These are phyloP conservation scores for Fusarium keratoplasticum DNA, from an alignment of 2,329 filamentous ascomycete genomes.

Conservation along the genomic window DNA sequence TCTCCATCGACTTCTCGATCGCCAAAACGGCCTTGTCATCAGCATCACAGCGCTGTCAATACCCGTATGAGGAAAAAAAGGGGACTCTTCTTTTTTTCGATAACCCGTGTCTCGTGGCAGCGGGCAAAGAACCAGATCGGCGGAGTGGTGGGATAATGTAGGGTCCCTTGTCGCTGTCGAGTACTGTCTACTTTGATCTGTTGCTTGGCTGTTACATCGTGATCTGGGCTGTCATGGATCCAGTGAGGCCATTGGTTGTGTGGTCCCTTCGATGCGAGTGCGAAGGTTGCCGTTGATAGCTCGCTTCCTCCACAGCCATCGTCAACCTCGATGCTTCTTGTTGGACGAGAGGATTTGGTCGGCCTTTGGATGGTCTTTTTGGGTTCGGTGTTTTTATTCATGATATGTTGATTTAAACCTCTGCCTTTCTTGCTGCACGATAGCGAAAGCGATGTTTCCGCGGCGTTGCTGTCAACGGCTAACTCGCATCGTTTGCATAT, in stretches of 20 bases:
- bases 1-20: constrained; percentile 18
- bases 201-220: constrained; percentile 18
- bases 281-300: neutral
- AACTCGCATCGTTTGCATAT: constrained; percentile 6
- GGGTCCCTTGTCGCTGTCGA: constrained; percentile 25
- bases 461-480: constrained; percentile 9
- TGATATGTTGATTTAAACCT: neutral
- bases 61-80: neutral
- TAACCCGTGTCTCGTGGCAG: neutral
- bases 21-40: constrained; percentile 23
- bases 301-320: neutral
- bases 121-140: constrained; percentile 15
- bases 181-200: constrained; percentile 24
- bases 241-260: constrained; percentile 16
- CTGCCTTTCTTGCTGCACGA: neutral
- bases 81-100: neutral
- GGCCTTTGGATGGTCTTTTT: too few relatives aligned
- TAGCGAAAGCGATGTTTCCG: neutral
- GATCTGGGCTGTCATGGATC: constrained; percentile 23
- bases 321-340: neutral
- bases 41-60: neutral
- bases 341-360: neutral
- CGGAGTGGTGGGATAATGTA: constrained; percentile 16
- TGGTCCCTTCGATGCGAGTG: neutral
- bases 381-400: neutral